A percentile compares a stretch with the other conserved stretches of the same genome.
phyloP scores from a whole-genome alignment of 2,329 filamentous ascomycete genomes.

The Leptographium galeiforme region DNA sequence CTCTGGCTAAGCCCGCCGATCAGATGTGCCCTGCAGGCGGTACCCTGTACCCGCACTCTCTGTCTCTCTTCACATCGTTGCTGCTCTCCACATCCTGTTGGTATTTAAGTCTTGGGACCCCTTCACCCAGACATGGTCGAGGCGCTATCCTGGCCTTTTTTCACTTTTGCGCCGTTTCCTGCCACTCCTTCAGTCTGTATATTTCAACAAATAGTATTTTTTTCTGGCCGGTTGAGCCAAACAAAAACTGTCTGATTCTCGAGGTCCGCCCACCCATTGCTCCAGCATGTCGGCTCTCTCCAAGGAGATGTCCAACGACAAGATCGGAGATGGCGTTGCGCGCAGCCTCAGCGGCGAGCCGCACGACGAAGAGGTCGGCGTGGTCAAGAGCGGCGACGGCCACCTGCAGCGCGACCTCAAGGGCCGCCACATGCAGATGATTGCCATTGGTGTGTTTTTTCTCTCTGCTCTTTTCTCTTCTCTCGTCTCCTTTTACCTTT shows the following conservation, averaged over 20 bases:
- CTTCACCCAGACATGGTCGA: background rate
- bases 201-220: no score
- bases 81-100: no score
- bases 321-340: slow-evolving; percentile 4
- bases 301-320: slow-evolving; percentile 11
- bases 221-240: no score
- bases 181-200: background rate
- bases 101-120: background rate
- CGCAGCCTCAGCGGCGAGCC: slow-evolving; percentile 4
- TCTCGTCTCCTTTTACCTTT: background rate
- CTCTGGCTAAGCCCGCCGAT: no score
- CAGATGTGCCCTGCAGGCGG: no score
- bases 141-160: background rate
- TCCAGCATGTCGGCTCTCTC: slow-evolving; percentile 1
- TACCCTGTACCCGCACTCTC: background rate
- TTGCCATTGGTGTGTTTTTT: slow-evolving; percentile 25
- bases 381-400: slow-evolving; percentile 18
- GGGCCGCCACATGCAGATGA: slow-evolving; percentile 32
- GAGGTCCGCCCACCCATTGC: background rate
- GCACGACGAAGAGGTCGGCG: slow-evolving; percentile 22
- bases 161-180: no score
- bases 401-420: slow-evolving; percentile 22
- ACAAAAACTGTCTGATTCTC: background rate
- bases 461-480: background rate
- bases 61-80: background rate